A percentile compares a stretch with the other conserved stretches of the same genome.
Evolutionary conservation across 2,329 filamentous ascomycete genomes (phyloP).

Genomic region (Ceratocystiopsis sp.): DNA sequence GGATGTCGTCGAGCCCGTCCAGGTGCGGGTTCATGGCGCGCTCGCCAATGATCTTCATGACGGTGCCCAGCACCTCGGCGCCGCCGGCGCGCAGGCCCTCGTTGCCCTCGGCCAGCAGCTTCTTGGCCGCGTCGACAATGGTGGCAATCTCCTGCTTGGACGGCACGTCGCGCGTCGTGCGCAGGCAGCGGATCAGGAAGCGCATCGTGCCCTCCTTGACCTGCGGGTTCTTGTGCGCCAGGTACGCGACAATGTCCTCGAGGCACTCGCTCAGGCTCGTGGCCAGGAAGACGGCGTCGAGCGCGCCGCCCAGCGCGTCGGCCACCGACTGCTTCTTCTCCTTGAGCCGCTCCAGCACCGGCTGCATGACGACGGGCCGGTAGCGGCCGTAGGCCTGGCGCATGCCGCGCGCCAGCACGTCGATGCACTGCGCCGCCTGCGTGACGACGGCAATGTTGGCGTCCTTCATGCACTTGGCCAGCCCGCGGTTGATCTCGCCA

Average conservation of each 20-base stretch:
- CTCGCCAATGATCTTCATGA: conserved; percentile 99
- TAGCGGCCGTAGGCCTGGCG: conserved; percentile 67
- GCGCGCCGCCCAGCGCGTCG: conserved; percentile 70
- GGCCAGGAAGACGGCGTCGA: conserved; percentile 51
- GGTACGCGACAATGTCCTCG: conserved; percentile 73
- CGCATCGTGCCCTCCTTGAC: conserved; percentile 92
- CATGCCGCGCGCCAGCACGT: conserved; percentile 73
- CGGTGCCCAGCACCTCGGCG: conserved; percentile 77
- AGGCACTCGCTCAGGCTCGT: conserved; percentile 69
- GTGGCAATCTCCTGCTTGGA: conserved; percentile 65
- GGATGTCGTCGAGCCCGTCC: conserved; percentile 85
- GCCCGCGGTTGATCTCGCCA: conserved; percentile 61
- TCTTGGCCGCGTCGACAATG: conserved; percentile 80
- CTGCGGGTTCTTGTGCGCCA: conserved; percentile 92
- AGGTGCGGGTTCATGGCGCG: conserved; percentile 85
- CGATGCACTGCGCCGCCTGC: conserved; percentile 82
- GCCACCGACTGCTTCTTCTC: conserved; percentile 88
- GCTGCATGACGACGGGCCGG: conserved; percentile 60
- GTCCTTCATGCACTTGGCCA: conserved; percentile 98
- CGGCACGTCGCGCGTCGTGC: conserved; percentile 69
- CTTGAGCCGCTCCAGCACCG: conserved; percentile 89
- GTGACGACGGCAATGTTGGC: conserved; percentile 92
- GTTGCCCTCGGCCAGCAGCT: conserved; percentile 75
- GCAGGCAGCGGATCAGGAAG: conserved; percentile 78
- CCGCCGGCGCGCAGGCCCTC: conserved; percentile 75